Conservation (phyloP, 257 asterid species). For the Ilex aquifolium region DNA sequence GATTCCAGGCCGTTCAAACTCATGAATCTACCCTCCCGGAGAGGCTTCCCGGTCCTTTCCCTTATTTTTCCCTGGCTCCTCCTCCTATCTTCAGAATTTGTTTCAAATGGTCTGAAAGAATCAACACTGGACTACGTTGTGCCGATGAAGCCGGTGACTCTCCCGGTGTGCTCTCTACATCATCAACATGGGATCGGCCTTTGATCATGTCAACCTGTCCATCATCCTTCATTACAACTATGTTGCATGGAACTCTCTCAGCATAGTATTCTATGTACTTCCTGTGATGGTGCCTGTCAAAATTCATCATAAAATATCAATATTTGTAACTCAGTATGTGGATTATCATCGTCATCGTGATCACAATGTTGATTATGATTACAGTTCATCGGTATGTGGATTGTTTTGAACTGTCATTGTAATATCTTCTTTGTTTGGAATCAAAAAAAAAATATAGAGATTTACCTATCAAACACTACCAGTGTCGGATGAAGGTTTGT, state of each 20-base stretch:
- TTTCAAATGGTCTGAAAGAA: slow-evolving; percentile 23
- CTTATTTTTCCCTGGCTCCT: not conserved
- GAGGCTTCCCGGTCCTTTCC: no score
- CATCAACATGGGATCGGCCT: slow-evolving; percentile 12
- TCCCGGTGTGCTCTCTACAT: slow-evolving; percentile 12
- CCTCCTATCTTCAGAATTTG: slow-evolving; percentile 25
- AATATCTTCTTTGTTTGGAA: no score
- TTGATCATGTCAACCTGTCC: slow-evolving; percentile 31
- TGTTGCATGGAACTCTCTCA: slow-evolving; percentile 22
- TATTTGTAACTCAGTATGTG: not conserved
- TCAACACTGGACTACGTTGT: slow-evolving; percentile 7
- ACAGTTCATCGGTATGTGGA: not conserved
- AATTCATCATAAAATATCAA: not conserved
- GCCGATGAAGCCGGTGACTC: slow-evolving; percentile 21
- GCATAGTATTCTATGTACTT: slow-evolving; percentile 34
- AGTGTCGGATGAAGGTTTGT: slow-evolving; percentile 48
- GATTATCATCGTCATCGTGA: not conserved
- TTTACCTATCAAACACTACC: slow-evolving; percentile 63
- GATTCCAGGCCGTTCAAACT: no score
- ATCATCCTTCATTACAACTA: slow-evolving; percentile 31
- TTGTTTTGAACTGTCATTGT: not conserved
- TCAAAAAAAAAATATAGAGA: no score
- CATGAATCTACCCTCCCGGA: no score
- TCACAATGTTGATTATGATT: not conserved
- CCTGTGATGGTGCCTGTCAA: slow-evolving; percentile 31